Conservation (phyloP, 2,329 filamentous ascomycete genomes). For the Albophoma yamanashiensis region DNA sequence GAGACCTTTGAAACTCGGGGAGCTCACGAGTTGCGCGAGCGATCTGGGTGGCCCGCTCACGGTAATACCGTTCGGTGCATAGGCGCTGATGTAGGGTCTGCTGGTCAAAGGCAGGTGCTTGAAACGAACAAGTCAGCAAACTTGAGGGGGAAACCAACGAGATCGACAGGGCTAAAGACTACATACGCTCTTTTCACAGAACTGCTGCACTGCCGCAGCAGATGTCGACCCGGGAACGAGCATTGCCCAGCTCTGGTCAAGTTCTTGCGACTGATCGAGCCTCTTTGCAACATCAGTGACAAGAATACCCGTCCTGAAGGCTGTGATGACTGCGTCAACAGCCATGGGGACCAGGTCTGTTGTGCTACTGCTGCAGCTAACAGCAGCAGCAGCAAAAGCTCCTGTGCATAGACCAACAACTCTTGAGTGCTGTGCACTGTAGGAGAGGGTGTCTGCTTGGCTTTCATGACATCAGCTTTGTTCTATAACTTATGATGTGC, state of each 20-base stretch:
- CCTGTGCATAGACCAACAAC: constrained; percentile 3
- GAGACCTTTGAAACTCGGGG: constrained; percentile 1
- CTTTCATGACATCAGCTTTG: not conserved
- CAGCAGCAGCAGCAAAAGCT: constrained; percentile 2
- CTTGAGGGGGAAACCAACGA: not conserved
- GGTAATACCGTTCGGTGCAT: constrained; percentile 2
- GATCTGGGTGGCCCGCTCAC: constrained; percentile 3
- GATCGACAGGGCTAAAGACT: not conserved
- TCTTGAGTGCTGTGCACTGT: not conserved
- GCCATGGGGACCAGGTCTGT: constrained; percentile 2
- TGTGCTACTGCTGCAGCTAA: constrained; percentile 2
- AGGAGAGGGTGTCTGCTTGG: not conserved
- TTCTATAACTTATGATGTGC: not conserved
- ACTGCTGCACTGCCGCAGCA: not conserved
- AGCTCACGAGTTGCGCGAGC: constrained; percentile 1
- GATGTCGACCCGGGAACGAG: not conserved
- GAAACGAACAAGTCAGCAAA: not conserved
- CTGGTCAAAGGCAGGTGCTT: constrained; percentile 1
- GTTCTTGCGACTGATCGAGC: not conserved
- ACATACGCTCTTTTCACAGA: not conserved
- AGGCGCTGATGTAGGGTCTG: constrained; percentile 3
- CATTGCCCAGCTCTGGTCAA: constrained; percentile 1
- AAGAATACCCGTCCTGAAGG: constrained; percentile 2
- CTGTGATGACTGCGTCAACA: constrained; percentile 2
- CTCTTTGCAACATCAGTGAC: constrained; percentile 1